Conservation (phyloP, 2,329 filamentous ascomycete species). For the Clarireedia monteithiana region DNA sequence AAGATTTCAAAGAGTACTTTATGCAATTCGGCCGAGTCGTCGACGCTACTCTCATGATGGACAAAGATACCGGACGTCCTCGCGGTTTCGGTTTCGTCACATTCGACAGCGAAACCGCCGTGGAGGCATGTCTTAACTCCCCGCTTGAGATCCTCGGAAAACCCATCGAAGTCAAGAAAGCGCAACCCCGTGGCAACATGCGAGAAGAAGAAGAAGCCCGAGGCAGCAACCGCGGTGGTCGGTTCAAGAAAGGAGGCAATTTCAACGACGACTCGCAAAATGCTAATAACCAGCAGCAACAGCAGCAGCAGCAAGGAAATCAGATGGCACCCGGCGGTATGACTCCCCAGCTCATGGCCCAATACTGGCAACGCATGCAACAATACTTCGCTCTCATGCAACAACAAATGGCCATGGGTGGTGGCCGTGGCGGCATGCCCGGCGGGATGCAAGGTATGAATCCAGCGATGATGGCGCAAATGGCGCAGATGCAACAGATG, state of each 20-base stretch:
- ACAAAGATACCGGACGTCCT: conserved; percentile 96
- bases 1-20: conserved; percentile 95
- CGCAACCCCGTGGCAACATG: conserved; percentile 89
- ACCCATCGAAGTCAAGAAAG: conserved; percentile 96
- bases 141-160: conserved; percentile 92
- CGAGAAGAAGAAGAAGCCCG: conserved; percentile 78
- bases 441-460: conserved; percentile 59
- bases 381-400: conserved; percentile 95
- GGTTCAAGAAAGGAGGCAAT: conserved; percentile 44
- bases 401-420: conserved; percentile 75
- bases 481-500: conserved; percentile 70
- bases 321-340: conserved; percentile 52
- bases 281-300: conserved; percentile 29
- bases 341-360: conserved; percentile 95
- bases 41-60: conserved; percentile 98
- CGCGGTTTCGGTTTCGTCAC: conserved; percentile 97
- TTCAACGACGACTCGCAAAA: conserved; percentile 38
- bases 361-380: conserved; percentile 98
- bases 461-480: conserved; percentile 67
- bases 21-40: conserved; percentile 93
- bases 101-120: conserved; percentile 90
- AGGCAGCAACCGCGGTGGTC: conserved; percentile 40
- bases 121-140: conserved; percentile 79
- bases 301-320: conserved; percentile 17
- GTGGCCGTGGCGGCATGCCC: conserved; percentile 41